Base-by-base conservation (phyloP, 2,329 filamentous ascomycete species). In the Stagonosporopsis rhizophila region DNA sequence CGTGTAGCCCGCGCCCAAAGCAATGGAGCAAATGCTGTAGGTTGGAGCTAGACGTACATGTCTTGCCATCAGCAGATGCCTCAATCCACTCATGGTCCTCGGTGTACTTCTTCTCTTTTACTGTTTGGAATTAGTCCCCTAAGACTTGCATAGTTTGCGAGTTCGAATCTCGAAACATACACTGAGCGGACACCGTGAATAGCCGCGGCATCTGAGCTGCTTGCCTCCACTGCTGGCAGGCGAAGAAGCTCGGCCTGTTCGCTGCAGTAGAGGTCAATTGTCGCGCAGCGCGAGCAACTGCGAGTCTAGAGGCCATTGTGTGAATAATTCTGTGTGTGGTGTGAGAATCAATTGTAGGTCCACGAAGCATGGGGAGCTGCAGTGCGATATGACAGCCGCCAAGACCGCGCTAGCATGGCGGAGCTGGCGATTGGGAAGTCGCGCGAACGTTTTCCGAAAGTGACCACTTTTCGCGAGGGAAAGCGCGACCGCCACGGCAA, bases 1-100 rank as follows among this genome's bases (percentile, higher is more conserved):
- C 27, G 17, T 28, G 22, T 19, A 23, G 27, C 23, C 22, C 12
- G 23, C 14, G 35, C 37, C 25, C 23, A 14, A 15, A 15, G 5
- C 17, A 28, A 51, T 8, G 17, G 7, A 37, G 22, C 38, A 38
- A 17, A 3, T 12, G 37, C 17, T 22, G 38, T 5, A 15, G 35
- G 22, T 12, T 14, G 17, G 15, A 17, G 35, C 27, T 25, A 14
- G 34, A 56, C 65, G 34, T 86, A 82, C 91, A 93, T 45, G 88
- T 89, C 78, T 90, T 94, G 76, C 89, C 87, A 79, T 96, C 90
- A 47, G 86, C 87, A 53, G 88, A 89, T 58, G 96, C 81, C 79
- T 97, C 92, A 76, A 99, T 88, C 95, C 95, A 99, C 82, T 99
- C 95, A 83, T 99, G 95, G 75, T 97, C 94, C 77, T 93, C 89